These are phyloP conservation scores for Leccinum fallax DNA, from an alignment of 1,284 basidiomycete genomes.

Conservation along the genomic window DNA sequence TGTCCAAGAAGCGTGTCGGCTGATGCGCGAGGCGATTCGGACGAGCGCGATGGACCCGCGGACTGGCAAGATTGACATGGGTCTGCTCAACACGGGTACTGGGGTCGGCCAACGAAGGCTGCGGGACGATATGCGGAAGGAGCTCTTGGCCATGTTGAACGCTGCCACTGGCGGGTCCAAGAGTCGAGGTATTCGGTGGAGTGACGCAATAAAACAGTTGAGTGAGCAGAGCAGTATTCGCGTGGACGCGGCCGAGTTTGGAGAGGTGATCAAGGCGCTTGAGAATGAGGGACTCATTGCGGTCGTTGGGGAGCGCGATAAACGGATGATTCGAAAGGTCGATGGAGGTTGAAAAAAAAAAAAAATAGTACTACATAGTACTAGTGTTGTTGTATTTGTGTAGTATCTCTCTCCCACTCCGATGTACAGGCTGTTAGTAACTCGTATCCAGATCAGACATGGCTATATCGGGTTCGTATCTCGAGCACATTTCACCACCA, in stretches of 20 bases:
- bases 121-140: conserved; percentile 83
- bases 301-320: conserved; percentile 85
- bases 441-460: background rate
- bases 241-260: conserved; percentile 78
- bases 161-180: conserved; percentile 45
- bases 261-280: conserved; percentile 77
- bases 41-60: conserved; percentile 93
- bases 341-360: conserved; percentile 34
- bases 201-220: conserved; percentile 72
- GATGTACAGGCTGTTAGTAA: conserved; percentile 5
- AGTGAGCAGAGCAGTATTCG: conserved; percentile 80
- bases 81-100: conserved; percentile 92
- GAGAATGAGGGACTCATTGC: conserved; percentile 84
- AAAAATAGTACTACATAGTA: background rate
- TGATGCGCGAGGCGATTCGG: conserved; percentile 95
- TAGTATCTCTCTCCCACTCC: background rate
- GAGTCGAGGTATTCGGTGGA: conserved; percentile 76
- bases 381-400: conserved; percentile 1
- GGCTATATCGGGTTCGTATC: conserved; percentile 28
- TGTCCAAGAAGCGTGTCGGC: conserved; percentile 87
- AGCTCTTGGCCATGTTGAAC: conserved; percentile 72
- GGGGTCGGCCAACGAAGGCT: conserved; percentile 82
- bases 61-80: conserved; percentile 96
- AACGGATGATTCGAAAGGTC: conserved; percentile 72
- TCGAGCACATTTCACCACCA: conserved; percentile 16